Evolutionary conservation across 805 yeast genomes (phyloP), one percentile per base, ranked within the genome.

Genomic region (Myxozyma neotropica): DNA sequence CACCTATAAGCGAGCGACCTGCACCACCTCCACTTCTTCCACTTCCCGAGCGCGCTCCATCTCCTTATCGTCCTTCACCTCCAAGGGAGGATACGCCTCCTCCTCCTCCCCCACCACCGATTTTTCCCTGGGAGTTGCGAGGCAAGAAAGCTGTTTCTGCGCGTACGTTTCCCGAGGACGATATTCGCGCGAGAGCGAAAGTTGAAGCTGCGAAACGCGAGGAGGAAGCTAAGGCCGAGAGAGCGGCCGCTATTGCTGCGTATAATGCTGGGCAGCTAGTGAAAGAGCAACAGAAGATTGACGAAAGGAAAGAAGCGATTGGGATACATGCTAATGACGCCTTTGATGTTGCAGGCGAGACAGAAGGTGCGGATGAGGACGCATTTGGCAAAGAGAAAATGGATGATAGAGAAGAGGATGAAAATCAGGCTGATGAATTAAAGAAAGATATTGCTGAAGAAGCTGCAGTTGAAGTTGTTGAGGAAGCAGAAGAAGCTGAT

Each of bases 91-190:
- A 43, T 36, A 24, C 52, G 1, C 57, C 60, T 3, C 42, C 60
- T 13, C 50, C 52, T 0, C 57, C 60, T 3, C 42, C 60, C 10
- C 50, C 59, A 10, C 56, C 52, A 35, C 64, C 67, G 2, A 51
- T 64, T 12, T 64, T 64, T 26, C 67, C 67, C 1, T 64, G 67
- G 67, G 67, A 64, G 48, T 13, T 36, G 36, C 47, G 47, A 8
- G 53, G 19, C 3, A 15, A n/a, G 4, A 40, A 24, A 2, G 53
- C 40, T 6, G 42, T 57, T 13, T 48, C 64, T 6, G 33, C 47
- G 24, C 65, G 67, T 4, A 31, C 53, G 6, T 64, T 64, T 35
- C 62, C 64, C 12, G 65, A 56, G 27, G 67, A 63, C 21, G 36
- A 31, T 23, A 2, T 23, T 5, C 56, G 56, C 4, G 26, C 33